These are phyloP conservation scores for Salix udensis DNA, from an alignment of 345 rosid genomes.

Conservation along the genomic window DNA sequence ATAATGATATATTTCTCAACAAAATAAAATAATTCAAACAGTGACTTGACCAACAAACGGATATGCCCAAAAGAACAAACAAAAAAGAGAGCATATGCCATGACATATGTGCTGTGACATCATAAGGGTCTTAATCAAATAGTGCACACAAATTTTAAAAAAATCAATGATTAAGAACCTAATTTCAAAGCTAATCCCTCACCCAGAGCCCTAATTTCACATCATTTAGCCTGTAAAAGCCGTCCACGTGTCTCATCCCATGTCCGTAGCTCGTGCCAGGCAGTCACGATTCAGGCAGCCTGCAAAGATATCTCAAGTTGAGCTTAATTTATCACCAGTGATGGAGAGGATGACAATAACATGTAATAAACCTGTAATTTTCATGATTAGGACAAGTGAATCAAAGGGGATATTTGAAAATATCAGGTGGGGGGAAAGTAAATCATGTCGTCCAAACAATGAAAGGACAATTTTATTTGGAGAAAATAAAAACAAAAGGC, in stretches of 20 bases:
- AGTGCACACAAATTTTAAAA: neutral
- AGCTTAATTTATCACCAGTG: too few relatives aligned
- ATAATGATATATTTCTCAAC: too few relatives aligned
- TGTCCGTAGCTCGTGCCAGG: neutral
- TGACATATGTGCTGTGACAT: slow-evolving; percentile 9
- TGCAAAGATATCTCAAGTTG: neutral
- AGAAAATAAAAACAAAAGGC: too few relatives aligned
- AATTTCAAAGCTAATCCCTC: neutral
- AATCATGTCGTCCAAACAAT: neutral
- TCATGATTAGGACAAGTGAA: neutral
- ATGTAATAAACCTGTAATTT: neutral
- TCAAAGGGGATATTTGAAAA: neutral
- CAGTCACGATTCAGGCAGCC: neutral
- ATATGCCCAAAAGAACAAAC: neutral
- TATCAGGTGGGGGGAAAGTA: neutral
- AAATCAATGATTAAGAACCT: slow-evolving; percentile 6
- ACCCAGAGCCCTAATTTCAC: too few relatives aligned
- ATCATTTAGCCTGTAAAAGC: neutral
- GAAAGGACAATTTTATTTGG: neutral
- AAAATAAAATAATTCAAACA: too few relatives aligned
- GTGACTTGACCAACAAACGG: neutral
- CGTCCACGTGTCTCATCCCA: slow-evolving; percentile 11
- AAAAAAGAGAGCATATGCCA: neutral
- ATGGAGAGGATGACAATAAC: neutral
- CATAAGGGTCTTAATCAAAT: neutral